Evolutionary conservation across 1,284 basidiomycete genomes (phyloP).

Genomic region (Rhodotorula sp.): DNA sequence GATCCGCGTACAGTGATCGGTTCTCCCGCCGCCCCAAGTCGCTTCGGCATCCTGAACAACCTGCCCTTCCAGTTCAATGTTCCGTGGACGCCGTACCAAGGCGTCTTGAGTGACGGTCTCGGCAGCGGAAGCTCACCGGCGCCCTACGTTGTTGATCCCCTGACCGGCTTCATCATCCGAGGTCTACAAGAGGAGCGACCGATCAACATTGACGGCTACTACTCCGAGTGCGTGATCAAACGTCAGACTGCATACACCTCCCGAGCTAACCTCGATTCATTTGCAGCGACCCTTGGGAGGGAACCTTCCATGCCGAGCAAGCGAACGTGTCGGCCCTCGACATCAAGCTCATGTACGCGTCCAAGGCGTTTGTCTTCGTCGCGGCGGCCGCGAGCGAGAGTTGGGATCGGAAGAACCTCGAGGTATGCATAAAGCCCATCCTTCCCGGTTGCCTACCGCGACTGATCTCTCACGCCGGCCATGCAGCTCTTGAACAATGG

Average conservation of each 20-base stretch:
- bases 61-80: slow-evolving; percentile 14
- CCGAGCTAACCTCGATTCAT: background rate
- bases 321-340: slow-evolving; percentile 40
- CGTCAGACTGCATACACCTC: background rate
- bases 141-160: slow-evolving; percentile 7
- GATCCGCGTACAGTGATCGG: slow-evolving; percentile 53
- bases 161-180: slow-evolving; percentile 9
- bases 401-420: slow-evolving; percentile 37
- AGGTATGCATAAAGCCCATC: background rate
- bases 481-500: slow-evolving; percentile 37
- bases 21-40: slow-evolving; percentile 20
- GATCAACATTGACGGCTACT: slow-evolving; percentile 16
- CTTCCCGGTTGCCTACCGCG: background rate
- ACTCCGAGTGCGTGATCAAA: background rate
- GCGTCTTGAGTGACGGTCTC: slow-evolving; percentile 7
- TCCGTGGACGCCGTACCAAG: background rate
- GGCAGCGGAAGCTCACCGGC: slow-evolving; percentile 11
- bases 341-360: slow-evolving; percentile 34
- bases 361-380: slow-evolving; percentile 37
- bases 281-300: slow-evolving; percentile 48
- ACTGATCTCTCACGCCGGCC: too few relatives aligned
- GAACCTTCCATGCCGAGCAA: slow-evolving; percentile 50
- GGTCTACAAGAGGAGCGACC: background rate
- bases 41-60: slow-evolving; percentile 20
- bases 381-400: slow-evolving; percentile 25